Base-by-base conservation (phyloP, 768 basidiomycete species). In the Amyloporia xantha region DNA sequence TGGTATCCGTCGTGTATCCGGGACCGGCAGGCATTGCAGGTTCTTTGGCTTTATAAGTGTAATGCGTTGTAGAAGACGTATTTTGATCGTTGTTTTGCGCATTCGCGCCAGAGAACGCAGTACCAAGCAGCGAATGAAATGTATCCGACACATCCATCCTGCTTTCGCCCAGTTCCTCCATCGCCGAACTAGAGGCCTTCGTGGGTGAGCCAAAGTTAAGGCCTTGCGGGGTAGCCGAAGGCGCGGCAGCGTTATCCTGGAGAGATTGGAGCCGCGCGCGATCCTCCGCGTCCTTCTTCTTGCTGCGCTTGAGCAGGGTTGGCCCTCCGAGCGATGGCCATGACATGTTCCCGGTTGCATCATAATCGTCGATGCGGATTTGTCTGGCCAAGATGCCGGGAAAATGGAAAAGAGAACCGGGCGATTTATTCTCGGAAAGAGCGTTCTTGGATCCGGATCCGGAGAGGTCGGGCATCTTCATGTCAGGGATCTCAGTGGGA, bases 401-500 rank as follows among this genome's bases (percentile, higher is more conserved):
- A 21, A 19, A 21, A 9, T 12, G 21, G 43, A n/a, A 17, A 37
- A 27, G 7, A 38, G 21, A n/a, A n/a, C n/a, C n/a, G n/a, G n/a
- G n/a, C n/a, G n/a, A n/a, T n/a, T n/a, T n/a, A n/a, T n/a, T n/a
- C n/a, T n/a, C n/a, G n/a, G n/a, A n/a, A n/a, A n/a, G 9, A 33
- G 30, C 30, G 30, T 7, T 7, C 9, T 33, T 15, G 30, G 30
- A 15, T 33, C 7, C 30, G n/a, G n/a, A n/a, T 33, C 9, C 30
- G 9, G 40, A 28, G 7, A 19, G 9, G 11, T 17, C 15, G 28
- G 11, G 53, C 21, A 24, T 23, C 6, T 39, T 27, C 40, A 48
- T 4, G n/a, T 54, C 53, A 19, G 61, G 54, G 6, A 60, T 20
- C 23, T 55, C 53, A 1, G 56, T 45, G 9, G 54, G 56, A 0